Percentiles rank a stretch among this genome's conserved stretches.
Conservation (phyloP, 1,284 basidiomycete genomes). For the Phellinidium pouzarii region DNA sequence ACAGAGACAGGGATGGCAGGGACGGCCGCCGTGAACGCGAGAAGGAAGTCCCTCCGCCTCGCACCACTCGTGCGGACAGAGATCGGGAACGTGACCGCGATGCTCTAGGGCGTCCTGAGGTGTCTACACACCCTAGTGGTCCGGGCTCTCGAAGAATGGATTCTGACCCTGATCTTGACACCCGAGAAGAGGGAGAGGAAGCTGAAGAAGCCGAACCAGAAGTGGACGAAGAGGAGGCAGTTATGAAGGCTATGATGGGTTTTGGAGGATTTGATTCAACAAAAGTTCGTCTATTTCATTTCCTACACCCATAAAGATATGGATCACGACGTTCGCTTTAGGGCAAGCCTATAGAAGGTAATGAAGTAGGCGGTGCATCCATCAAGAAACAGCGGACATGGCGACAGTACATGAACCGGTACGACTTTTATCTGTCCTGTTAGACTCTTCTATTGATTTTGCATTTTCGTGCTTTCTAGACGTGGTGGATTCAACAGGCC, state of each 20-base stretch:
- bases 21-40: conserved; percentile 3
- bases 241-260: conserved; percentile 91
- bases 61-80: conserved; percentile 20
- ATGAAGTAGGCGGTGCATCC: conserved; percentile 69
- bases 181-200: conserved; percentile 34
- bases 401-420: conserved; percentile 96
- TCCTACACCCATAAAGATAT: too few species aligned
- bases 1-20: conserved; percentile 13
- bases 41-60: conserved; percentile 5
- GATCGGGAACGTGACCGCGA: neutral
- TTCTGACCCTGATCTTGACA: conserved; percentile 36
- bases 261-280: conserved; percentile 84
- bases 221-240: conserved; percentile 62
- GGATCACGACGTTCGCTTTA: conserved; percentile 33
- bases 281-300: conserved; percentile 56
- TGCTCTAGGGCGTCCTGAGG: conserved; percentile 20
- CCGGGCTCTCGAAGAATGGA: conserved; percentile 13
- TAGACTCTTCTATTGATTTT: neutral
- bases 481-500: conserved; percentile 90
- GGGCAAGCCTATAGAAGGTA: conserved; percentile 76
- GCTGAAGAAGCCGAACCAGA: conserved; percentile 51
- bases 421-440: conserved; percentile 23
- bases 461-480: conserved; percentile 33
- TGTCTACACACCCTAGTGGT: conserved; percentile 21
- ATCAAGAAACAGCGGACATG: conserved; percentile 90